A percentile compares a stretch with the other conserved stretches of the same genome.
These are phyloP conservation scores for Colletotrichum incanum DNA, from an alignment of 2,329 filamentous ascomycete genomes.

Conservation along the genomic window DNA sequence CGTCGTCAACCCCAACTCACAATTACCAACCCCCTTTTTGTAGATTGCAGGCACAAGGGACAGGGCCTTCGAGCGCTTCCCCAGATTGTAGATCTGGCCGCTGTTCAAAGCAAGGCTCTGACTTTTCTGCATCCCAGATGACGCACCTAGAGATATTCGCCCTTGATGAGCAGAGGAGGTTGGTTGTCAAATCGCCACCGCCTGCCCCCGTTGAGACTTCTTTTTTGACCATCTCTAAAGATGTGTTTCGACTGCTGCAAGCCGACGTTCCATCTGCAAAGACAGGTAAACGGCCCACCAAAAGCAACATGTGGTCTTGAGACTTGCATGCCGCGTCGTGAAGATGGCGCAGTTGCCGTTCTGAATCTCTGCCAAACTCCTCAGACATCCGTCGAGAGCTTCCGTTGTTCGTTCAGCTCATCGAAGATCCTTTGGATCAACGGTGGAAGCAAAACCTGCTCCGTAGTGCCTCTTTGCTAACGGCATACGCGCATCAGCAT, in stretches of 20 bases:
- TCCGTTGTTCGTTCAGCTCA: background rate
- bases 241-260: slow-evolving; percentile 30
- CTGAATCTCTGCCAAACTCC: background rate
- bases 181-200: slow-evolving; percentile 6
- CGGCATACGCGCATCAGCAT: slow-evolving; percentile 1
- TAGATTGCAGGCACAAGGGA: background rate
- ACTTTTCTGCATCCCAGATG: background rate
- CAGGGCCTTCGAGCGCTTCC: background rate
- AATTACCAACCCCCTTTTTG: slow-evolving; percentile 4
- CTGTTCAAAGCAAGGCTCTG: background rate
- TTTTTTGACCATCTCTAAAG: background rate
- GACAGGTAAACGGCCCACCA: background rate
- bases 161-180: background rate
- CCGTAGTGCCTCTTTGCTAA: background rate
- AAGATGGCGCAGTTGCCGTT: slow-evolving; percentile 1
- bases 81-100: background rate
- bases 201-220: background rate
- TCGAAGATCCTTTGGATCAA: slow-evolving; percentile 3
- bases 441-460: background rate
- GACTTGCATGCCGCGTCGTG: background rate
- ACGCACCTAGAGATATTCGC: background rate
- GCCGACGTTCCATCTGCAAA: slow-evolving; percentile 21
- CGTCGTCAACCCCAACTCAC: slow-evolving; percentile 18
- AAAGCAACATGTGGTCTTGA: slow-evolving; percentile 4
- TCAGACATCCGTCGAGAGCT: slow-evolving; percentile 9